phyloP scores from a whole-genome alignment of 2,329 filamentous ascomycete genomes.

The Daldinia sp. region DNA sequence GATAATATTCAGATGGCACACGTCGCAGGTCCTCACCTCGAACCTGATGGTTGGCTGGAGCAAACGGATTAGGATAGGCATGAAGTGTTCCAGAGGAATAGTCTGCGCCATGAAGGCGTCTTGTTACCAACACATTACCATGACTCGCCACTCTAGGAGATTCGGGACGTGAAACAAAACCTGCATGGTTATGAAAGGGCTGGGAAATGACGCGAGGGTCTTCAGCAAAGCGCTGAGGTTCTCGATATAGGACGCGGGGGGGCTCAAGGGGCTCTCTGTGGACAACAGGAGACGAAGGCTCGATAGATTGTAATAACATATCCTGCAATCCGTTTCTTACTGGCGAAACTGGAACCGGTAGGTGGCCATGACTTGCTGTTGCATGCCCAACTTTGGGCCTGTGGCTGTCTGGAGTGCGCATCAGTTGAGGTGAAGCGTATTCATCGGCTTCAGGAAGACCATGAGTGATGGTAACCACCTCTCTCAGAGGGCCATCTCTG shows the following conservation, averaged over 20 bases:
- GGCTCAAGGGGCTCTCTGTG: slow-evolving; percentile 28
- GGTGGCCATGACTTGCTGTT: slow-evolving; percentile 26
- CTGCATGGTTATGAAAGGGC: slow-evolving; percentile 37
- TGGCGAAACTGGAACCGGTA: slow-evolving; percentile 45
- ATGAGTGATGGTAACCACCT: slow-evolving; percentile 24
- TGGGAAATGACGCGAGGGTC: slow-evolving; percentile 43
- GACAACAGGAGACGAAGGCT: slow-evolving; percentile 48
- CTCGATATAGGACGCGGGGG: slow-evolving; percentile 37
- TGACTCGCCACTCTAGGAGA: slow-evolving; percentile 39
- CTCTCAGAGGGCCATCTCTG: slow-evolving; percentile 17
- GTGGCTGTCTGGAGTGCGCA: slow-evolving; percentile 44
- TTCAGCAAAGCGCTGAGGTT: slow-evolving; percentile 41
- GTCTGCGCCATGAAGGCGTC: slow-evolving; percentile 44
- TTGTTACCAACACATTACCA: slow-evolving; percentile 42
- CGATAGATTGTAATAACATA: slow-evolving; percentile 51
- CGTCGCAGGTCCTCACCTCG: slow-evolving; percentile 38
- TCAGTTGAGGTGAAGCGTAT: slow-evolving; percentile 39
- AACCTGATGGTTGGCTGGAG: slow-evolving; percentile 41
- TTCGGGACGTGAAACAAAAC: slow-evolving; percentile 34
- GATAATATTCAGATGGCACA: slow-evolving; percentile 35
- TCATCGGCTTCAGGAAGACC: slow-evolving; percentile 26
- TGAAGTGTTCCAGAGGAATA: slow-evolving; percentile 43
- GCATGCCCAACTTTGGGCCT: slow-evolving; percentile 52
- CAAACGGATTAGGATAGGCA: slow-evolving; percentile 40
- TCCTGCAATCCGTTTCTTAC: slow-evolving; percentile 50